Evolutionary conservation across 225 moss, liverwort and hornwort genomes (phyloP).

Genomic region (Ulota crispa): DNA sequence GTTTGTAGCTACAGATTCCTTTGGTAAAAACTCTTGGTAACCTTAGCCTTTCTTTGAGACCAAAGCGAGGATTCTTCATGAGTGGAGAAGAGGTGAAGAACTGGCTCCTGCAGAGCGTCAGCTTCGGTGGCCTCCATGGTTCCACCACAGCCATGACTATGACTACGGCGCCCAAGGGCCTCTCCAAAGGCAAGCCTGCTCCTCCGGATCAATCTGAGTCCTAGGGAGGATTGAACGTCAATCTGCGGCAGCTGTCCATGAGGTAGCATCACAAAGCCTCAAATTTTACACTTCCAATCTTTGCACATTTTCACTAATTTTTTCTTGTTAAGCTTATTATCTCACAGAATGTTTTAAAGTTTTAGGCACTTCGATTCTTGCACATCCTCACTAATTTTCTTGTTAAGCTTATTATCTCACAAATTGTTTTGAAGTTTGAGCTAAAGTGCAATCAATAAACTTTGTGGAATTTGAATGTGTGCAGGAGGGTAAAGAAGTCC

Average conservation of each 20-base stretch:
- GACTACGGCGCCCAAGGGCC: slow-evolving; percentile 21
- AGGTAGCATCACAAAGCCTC: slow-evolving; percentile 18
- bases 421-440: background rate
- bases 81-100: slow-evolving; percentile 40
- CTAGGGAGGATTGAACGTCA: slow-evolving; percentile 20
- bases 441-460: background rate
- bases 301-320: too few species aligned
- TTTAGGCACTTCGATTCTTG: too few species aligned
- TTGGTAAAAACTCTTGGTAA: too few species aligned
- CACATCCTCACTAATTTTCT: too few species aligned
- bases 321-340: too few species aligned
- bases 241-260: slow-evolving; percentile 39
- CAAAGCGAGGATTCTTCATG: slow-evolving; percentile 19
- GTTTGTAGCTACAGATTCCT: too few species aligned
- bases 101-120: slow-evolving; percentile 45
- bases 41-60: background rate
- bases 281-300: too few species aligned
- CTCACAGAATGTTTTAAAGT: background rate
- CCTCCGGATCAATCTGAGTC: slow-evolving; percentile 28
- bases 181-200: slow-evolving; percentile 1
- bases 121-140: slow-evolving; percentile 38
- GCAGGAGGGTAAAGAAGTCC: slow-evolving; percentile 43
- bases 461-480: background rate
- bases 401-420: background rate
- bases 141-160: slow-evolving; percentile 16